A percentile compares a stretch with the other conserved stretches of the same genome.
These are phyloP conservation scores for Mollisiaceae sp. DNA, from an alignment of 2,329 filamentous ascomycete genomes.

Conservation along the genomic window DNA sequence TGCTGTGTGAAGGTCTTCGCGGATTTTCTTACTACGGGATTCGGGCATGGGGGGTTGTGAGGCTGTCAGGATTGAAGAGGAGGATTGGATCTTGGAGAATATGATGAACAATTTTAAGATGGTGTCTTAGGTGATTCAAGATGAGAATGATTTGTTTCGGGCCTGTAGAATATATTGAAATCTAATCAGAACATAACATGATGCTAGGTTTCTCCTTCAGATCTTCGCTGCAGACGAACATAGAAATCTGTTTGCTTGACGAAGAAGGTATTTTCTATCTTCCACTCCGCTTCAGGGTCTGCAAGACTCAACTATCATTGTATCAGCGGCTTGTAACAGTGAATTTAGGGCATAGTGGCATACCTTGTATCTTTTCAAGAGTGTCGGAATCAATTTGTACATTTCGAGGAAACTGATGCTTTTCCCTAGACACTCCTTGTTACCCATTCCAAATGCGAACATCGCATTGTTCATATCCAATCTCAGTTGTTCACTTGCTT, in stretches of 20 bases:
- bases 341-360: neutral
- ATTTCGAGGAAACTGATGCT: constrained; percentile 65
- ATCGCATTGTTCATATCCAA: constrained; percentile 33
- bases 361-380: constrained; percentile 60
- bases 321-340: neutral
- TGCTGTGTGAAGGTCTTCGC: neutral
- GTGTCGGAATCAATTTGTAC: constrained; percentile 61
- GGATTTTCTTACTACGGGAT: neutral
- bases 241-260: constrained; percentile 5
- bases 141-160: neutral
- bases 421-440: constrained; percentile 52
- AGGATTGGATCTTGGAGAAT: neutral
- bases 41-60: neutral
- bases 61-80: neutral
- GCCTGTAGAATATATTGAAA: no score
- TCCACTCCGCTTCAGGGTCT: neutral
- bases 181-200: neutral
- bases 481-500: neutral
- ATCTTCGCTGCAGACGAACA: neutral
- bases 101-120: neutral
- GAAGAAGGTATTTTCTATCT: constrained; percentile 1
- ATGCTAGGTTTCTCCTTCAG: neutral
- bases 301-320: neutral
- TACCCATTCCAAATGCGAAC: constrained; percentile 42
- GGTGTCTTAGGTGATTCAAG: neutral